Conservation (phyloP, 1,139 yeast genomes). For the Yamadazyma triangularis region DNA sequence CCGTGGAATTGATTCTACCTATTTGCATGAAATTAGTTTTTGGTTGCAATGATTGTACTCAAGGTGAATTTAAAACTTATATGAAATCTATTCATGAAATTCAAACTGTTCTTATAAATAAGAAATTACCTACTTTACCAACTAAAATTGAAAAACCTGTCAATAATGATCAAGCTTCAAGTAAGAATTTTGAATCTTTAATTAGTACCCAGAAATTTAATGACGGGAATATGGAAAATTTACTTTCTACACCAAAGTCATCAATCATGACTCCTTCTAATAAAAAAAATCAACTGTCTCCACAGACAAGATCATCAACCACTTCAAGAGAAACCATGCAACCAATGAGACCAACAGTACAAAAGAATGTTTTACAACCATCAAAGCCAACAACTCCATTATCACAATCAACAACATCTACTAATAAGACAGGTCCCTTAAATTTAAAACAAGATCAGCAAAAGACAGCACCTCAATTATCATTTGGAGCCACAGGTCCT, state of each 20-base stretch:
- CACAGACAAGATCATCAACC: no score
- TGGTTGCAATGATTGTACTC: conserved; percentile 40
- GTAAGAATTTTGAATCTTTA: conserved; percentile 25
- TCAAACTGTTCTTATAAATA: conserved; percentile 24
- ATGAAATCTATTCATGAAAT: conserved; percentile 24
- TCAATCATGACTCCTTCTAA: no score
- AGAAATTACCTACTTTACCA: conserved; percentile 26
- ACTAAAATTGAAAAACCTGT: conserved; percentile 9
- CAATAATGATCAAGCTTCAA: neutral
- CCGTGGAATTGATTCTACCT: conserved; percentile 35
- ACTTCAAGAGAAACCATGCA: no score
- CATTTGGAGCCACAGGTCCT: conserved; percentile 7
- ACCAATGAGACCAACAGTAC: no score
- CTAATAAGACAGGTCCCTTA: neutral
- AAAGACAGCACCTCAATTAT: conserved; percentile 4
- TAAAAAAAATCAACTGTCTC: no score
- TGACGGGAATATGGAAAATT: conserved; percentile 22
- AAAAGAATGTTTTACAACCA: no score
- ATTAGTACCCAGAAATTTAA: conserved; percentile 31
- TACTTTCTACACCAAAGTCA: conserved; percentile 21
- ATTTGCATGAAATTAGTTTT: conserved; percentile 36
- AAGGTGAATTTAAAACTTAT: conserved; percentile 30
- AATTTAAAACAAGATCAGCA: conserved; percentile 2
- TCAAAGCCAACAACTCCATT: conserved; percentile 2
- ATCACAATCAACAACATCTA: conserved; percentile 2